phyloP scores from a whole-genome alignment of 108 stramenopile genomes.

The Nannochloropsis gaditana region DNA sequence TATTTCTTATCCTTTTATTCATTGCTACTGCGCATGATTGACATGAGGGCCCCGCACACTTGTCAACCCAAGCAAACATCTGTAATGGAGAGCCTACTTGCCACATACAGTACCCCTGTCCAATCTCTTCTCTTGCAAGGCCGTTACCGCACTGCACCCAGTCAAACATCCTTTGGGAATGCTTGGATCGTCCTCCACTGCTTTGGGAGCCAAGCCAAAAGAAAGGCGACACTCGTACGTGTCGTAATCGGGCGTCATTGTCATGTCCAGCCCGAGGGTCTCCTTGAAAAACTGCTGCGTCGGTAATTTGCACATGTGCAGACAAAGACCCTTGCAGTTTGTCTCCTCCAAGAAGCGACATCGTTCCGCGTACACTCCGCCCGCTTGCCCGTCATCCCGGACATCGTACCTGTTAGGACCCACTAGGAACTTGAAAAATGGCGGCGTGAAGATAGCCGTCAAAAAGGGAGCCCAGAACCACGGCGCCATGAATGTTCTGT shows the following conservation, averaged over 20 bases:
- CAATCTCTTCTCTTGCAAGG: not conserved
- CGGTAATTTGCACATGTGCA: constrained; percentile 36
- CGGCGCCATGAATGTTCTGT: constrained; percentile 49
- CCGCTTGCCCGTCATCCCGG: constrained; percentile 39
- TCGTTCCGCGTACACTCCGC: constrained; percentile 21
- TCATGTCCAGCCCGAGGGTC: constrained; percentile 50
- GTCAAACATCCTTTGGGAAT: constrained; percentile 39
- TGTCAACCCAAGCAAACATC: too few relatives aligned
- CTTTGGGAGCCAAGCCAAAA: constrained; percentile 28
- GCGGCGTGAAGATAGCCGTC: constrained; percentile 46
- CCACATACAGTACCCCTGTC: not conserved
- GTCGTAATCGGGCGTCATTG: constrained; percentile 52
- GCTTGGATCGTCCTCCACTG: constrained; percentile 36
- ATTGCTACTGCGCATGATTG: too few relatives aligned
- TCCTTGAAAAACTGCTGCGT: constrained; percentile 48
- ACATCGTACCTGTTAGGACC: constrained; percentile 46
- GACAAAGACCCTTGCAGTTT: constrained; percentile 26
- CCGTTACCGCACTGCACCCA: constrained; percentile 26
- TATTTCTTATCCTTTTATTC: too few relatives aligned
- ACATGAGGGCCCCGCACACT: too few relatives aligned
- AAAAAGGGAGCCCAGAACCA: constrained; percentile 48
- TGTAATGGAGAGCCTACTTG: too few relatives aligned
- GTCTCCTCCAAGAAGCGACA: constrained; percentile 25
- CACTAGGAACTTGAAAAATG: constrained; percentile 54
- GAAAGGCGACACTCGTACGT: constrained; percentile 53